These are phyloP conservation scores for Zelonia costaricensis DNA, from an alignment of 208 protist genomes.

Conservation along the genomic window DNA sequence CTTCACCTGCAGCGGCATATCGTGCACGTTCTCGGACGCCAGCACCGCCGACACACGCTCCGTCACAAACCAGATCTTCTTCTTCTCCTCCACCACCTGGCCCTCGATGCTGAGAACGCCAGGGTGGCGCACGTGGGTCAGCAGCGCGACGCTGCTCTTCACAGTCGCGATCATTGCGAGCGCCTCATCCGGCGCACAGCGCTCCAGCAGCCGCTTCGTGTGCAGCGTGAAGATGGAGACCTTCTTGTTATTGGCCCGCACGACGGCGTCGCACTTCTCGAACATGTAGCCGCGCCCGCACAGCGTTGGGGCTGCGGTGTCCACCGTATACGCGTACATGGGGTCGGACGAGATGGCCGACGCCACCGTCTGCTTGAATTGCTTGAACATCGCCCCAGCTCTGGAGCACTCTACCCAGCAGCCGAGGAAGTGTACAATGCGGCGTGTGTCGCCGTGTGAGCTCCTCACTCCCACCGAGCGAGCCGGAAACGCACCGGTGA, in stretches of 20 bases:
- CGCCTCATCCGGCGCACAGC: conserved; percentile 28
- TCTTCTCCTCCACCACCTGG: conserved; percentile 38
- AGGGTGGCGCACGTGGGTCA: conserved; percentile 50
- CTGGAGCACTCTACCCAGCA: too few species aligned
- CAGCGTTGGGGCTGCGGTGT: conserved; percentile 16
- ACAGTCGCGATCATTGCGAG: conserved; percentile 29
- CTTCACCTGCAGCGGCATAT: conserved; percentile 38
- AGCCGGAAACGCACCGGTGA: too few species aligned
- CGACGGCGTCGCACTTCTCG: conserved; percentile 38
- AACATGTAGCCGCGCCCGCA: conserved; percentile 43
- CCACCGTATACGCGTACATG: conserved; percentile 37
- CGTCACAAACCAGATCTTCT: conserved; percentile 44
- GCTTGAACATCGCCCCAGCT: conserved; percentile 45
- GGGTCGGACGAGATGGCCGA: conserved; percentile 36
- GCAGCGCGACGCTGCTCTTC: conserved; percentile 28
- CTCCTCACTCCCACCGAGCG: too few species aligned
- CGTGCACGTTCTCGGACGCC: conserved; percentile 20
- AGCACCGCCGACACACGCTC: conserved; percentile 47
- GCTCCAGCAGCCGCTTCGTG: conserved; percentile 32
- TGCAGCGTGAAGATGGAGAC: conserved; percentile 53
- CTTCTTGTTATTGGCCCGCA: conserved; percentile 29
- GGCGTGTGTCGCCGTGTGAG: not conserved
- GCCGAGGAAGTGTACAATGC: too few species aligned
- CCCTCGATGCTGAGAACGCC: conserved; percentile 40
- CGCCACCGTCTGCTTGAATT: conserved; percentile 42